Conservation (phyloP, 106 monocot genomes). For the Chionographis japonica region DNA sequence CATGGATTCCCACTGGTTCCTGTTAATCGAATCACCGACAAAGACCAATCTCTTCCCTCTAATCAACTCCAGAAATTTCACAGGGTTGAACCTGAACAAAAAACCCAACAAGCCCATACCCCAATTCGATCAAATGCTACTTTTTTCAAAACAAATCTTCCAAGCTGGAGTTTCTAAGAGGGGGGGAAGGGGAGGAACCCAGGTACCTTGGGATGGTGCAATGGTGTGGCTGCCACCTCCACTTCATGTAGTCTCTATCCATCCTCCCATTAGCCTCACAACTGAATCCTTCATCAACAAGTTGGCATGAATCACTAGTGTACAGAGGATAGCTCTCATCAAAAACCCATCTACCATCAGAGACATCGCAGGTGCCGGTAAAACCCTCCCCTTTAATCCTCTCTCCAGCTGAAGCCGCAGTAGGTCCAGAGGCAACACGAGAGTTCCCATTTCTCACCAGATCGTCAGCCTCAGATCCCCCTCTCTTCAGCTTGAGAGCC, state of each 20-base stretch:
- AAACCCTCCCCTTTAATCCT: conserved; percentile 8
- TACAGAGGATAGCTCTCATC: conserved; percentile 83
- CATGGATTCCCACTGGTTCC: conserved; percentile 98
- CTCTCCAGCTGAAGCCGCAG: background rate
- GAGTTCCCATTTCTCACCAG: conserved; percentile 3
- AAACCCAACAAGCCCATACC: background rate
- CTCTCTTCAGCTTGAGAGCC: background rate
- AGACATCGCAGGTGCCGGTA: conserved; percentile 62
- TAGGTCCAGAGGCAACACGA: background rate
- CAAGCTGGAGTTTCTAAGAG: background rate
- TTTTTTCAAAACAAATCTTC: background rate
- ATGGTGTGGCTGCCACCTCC: conserved; percentile 78
- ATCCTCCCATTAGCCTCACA: conserved; percentile 78
- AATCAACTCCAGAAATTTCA: conserved; percentile 60
- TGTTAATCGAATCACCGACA: conserved; percentile 90
- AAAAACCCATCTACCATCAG: conserved; percentile 70
- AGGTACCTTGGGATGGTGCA: conserved; percentile 76
- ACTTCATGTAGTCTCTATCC: conserved; percentile 71
- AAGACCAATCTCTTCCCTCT: conserved; percentile 89
- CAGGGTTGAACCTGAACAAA: conserved; percentile 75
- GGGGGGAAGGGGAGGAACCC: no score
- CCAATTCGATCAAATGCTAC: background rate
- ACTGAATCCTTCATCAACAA: conserved; percentile 85
- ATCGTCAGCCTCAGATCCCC: background rate
- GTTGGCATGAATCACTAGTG: conserved; percentile 49